Conservation (phyloP, 2,329 filamentous ascomycete species). For the Alternaria triticina region DNA sequence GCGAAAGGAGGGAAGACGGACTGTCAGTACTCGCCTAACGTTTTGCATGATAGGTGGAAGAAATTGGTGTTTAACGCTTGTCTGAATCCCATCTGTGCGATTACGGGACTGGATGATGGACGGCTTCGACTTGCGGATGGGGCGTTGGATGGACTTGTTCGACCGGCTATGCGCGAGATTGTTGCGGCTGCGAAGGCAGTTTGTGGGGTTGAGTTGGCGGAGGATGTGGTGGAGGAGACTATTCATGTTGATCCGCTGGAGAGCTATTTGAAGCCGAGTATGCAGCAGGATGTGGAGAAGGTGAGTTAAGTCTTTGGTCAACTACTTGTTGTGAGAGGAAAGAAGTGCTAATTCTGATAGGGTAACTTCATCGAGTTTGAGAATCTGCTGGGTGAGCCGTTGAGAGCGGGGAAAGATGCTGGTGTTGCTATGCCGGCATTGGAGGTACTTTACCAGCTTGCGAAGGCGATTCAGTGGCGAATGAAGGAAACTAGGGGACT, state of each 20-base stretch:
- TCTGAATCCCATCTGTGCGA: conserved; percentile 61
- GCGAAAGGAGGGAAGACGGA: conserved; percentile 54
- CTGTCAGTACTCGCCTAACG: conserved; percentile 52
- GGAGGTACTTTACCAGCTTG: conserved; percentile 56
- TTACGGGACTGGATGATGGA: conserved; percentile 59
- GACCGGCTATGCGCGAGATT: conserved; percentile 63
- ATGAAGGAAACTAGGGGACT: conserved; percentile 55
- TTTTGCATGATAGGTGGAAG: conserved; percentile 55
- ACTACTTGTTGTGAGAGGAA: no score
- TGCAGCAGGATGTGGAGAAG: conserved; percentile 62
- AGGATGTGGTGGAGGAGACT: conserved; percentile 53
- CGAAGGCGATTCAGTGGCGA: conserved; percentile 58
- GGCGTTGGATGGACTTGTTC: conserved; percentile 56
- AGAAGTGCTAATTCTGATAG: conserved; percentile 26
- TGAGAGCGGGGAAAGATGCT: conserved; percentile 56
- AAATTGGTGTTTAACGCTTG: conserved; percentile 61
- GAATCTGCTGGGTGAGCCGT: conserved; percentile 63
- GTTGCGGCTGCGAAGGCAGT: conserved; percentile 52
- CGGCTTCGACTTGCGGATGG: conserved; percentile 56
- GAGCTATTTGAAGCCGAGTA: conserved; percentile 60
- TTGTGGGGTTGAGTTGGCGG: conserved; percentile 52
- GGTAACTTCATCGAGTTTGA: conserved; percentile 64
- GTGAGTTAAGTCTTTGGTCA: no score
- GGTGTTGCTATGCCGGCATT: conserved; percentile 61
- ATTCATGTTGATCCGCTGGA: conserved; percentile 59